Evolutionary conservation across 1,284 basidiomycete genomes (phyloP).

Genomic region (Polyporus tsugae): DNA sequence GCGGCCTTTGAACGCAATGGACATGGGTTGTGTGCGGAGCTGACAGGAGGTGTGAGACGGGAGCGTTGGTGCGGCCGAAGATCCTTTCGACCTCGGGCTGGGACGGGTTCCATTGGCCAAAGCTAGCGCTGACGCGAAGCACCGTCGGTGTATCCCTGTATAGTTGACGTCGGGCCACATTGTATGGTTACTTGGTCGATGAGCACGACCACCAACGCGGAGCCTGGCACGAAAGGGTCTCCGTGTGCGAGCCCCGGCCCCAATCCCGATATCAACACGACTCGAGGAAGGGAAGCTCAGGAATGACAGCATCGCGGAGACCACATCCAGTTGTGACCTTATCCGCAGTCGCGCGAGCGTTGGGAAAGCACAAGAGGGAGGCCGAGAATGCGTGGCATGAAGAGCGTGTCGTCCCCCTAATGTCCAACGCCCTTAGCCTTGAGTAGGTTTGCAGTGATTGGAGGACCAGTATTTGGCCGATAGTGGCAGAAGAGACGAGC

Average conservation of each 20-base stretch:
- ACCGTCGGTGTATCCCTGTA: not conserved
- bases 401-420: not conserved
- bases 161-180: not conserved
- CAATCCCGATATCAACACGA: not conserved
- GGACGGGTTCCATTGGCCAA: too few species aligned
- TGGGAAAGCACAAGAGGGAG: not conserved
- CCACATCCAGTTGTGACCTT: not conserved
- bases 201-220: not conserved
- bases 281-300: not conserved
- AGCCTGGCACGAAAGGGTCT: not conserved
- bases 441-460: not conserved
- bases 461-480: not conserved
- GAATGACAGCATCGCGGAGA: not conserved
- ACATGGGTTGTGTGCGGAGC: not conserved
- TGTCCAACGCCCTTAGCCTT: not conserved
- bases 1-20: too few species aligned
- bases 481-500: too few species aligned
- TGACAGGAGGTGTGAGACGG: not conserved
- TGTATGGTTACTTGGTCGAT: not conserved
- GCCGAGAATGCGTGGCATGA: not conserved
- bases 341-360: not conserved
- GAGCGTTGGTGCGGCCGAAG: not conserved
- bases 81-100: not conserved
- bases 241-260: not conserved
- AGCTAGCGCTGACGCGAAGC: not conserved